Evolutionary conservation across 2,329 filamentous ascomycete species (phyloP).

Genomic region (Gnomoniopsis smithogilvyi): DNA sequence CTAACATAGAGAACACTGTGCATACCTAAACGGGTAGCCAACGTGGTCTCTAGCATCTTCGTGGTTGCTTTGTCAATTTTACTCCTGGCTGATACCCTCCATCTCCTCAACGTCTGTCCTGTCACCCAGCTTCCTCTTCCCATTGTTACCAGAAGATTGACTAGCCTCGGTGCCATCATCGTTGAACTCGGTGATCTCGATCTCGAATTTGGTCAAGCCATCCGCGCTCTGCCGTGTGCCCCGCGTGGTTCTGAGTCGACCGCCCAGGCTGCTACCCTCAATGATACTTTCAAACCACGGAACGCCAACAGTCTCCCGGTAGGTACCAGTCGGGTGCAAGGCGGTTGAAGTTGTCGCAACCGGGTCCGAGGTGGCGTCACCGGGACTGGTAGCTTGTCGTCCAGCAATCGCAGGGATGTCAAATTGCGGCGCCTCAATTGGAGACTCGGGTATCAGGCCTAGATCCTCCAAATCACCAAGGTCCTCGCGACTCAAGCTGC

Average conservation of each 20-base stretch:
- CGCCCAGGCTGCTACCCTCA: constrained; percentile 69
- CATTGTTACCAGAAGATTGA: constrained; percentile 32
- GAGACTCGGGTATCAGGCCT: constrained; percentile 59
- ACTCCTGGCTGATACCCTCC: constrained; percentile 6
- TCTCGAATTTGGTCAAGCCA: constrained; percentile 67
- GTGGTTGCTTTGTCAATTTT: background rate
- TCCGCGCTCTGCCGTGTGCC: constrained; percentile 59
- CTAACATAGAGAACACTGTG: background rate
- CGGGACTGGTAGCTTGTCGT: constrained; percentile 20
- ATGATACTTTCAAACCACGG: constrained; percentile 87
- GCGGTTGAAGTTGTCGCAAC: background rate
- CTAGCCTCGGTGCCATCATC: constrained; percentile 33
- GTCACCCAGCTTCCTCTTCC: constrained; percentile 53
- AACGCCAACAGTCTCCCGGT: constrained; percentile 65
- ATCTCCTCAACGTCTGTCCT: constrained; percentile 27
- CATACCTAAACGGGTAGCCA: background rate
- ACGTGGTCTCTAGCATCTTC: background rate
- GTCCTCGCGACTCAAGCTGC: constrained; percentile 69
- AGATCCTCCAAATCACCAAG: constrained; percentile 70
- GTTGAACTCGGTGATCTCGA: constrained; percentile 79
- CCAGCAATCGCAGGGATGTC: constrained; percentile 22
- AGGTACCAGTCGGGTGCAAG: constrained; percentile 24
- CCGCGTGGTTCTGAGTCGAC: constrained; percentile 56
- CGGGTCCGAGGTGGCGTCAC: constrained; percentile 27
- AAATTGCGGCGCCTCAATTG: constrained; percentile 25